phyloP scores from a whole-genome alignment of 2,329 filamentous ascomycete genomes.

The Cytospora mali region DNA sequence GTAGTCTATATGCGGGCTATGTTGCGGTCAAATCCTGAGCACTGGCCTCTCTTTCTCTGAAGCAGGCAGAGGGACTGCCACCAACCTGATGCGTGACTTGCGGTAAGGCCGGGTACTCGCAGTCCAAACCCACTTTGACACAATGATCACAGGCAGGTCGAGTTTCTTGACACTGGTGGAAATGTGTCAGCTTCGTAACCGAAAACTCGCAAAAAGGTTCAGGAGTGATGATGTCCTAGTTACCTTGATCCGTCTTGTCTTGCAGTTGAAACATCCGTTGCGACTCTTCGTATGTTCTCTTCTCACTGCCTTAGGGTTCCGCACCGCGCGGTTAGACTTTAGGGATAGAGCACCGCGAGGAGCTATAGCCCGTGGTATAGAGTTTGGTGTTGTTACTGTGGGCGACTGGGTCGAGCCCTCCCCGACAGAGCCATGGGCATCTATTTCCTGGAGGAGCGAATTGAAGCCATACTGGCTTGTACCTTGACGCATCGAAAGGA shows the following conservation, averaged over 20 bases:
- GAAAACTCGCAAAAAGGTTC: slow-evolving; percentile 10
- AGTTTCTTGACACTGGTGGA: slow-evolving; percentile 63
- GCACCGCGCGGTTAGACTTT: neutral
- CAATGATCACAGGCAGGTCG: slow-evolving; percentile 66
- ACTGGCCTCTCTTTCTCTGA: neutral
- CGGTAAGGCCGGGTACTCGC: slow-evolving; percentile 60
- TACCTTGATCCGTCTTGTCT: slow-evolving; percentile 66
- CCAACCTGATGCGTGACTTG: slow-evolving; percentile 55
- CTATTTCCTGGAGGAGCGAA: neutral
- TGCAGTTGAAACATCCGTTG: slow-evolving; percentile 68
- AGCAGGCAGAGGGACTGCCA: neutral
- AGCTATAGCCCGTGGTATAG: slow-evolving; percentile 1
- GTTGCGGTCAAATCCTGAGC: neutral
- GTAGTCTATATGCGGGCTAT: slow-evolving; percentile 61
- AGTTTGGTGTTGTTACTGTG: neutral
- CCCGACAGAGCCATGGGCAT: neutral
- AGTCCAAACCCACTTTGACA: slow-evolving; percentile 61
- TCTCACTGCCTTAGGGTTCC: slow-evolving; percentile 51
- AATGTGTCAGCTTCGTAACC: neutral
- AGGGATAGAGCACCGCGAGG: neutral
- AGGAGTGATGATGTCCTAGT: neutral
- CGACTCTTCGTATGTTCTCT: slow-evolving; percentile 69
- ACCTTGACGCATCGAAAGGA: neutral
- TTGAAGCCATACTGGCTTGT: neutral
- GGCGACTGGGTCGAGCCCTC: neutral